Percentiles rank a stretch among this genome's conserved stretches.
These are phyloP conservation scores for Rhynchospora tenuis DNA, from an alignment of 176 grass and related monocot genomes.

Conservation along the genomic window DNA sequence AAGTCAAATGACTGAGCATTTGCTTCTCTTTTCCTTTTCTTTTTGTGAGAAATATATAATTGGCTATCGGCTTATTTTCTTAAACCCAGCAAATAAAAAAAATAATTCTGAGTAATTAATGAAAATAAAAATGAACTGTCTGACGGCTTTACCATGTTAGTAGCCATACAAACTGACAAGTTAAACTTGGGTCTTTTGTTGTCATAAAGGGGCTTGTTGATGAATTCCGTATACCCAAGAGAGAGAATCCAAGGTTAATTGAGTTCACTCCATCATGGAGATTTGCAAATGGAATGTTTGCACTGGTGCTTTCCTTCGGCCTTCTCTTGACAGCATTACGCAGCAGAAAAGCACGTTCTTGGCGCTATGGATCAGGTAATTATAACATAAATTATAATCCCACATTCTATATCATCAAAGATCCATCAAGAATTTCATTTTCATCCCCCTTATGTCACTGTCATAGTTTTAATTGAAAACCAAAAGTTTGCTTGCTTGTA, in stretches of 20 bases:
- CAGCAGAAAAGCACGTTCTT: constrained; percentile 96
- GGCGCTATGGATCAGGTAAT: constrained; percentile 90
- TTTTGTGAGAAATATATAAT: background rate
- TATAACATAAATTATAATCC: background rate
- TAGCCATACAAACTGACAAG: background rate
- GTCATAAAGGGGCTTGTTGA: constrained; percentile 71
- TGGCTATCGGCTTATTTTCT: background rate
- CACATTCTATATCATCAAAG: background rate
- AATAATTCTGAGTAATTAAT: background rate
- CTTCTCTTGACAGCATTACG: constrained; percentile 80
- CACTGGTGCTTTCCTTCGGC: constrained; percentile 80
- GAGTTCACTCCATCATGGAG: constrained; percentile 70
- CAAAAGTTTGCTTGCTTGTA: background rate
- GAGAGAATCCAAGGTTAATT: constrained; percentile 53
- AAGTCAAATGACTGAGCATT: background rate
- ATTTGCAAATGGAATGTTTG: constrained; percentile 97
- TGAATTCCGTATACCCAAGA: constrained; percentile 70
- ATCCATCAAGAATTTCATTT: background rate
- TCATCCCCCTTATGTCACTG: background rate
- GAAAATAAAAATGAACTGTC: background rate
- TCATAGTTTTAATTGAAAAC: background rate
- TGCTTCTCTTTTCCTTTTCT: background rate
- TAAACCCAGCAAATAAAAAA: background rate
- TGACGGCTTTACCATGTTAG: background rate
- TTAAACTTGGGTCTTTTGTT: background rate